Evolutionary conservation across 2,329 filamentous ascomycete species (phyloP).

Genomic region (Xylariaceae sp.): DNA sequence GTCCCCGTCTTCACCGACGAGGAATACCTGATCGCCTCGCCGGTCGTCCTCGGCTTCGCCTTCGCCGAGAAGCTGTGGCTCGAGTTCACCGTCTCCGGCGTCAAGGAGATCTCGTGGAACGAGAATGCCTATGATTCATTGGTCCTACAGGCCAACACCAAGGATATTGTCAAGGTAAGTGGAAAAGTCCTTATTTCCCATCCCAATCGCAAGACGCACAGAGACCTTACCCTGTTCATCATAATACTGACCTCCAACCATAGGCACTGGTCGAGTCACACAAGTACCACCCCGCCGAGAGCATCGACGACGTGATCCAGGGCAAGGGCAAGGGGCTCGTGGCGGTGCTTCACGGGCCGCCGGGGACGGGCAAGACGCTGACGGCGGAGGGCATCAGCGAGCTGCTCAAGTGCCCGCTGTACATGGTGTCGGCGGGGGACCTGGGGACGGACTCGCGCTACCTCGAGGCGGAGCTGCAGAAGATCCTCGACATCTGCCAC

Average conservation of each 20-base stretch:
- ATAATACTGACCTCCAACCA: slow-evolving; percentile 4
- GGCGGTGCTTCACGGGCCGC: slow-evolving; percentile 79
- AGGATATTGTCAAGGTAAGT: slow-evolving; percentile 65
- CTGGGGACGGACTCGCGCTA: slow-evolving; percentile 75
- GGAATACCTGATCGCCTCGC: slow-evolving; percentile 80
- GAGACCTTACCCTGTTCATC: not conserved
- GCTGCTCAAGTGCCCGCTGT: slow-evolving; percentile 77
- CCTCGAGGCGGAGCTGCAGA: slow-evolving; percentile 77
- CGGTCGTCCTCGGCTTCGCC: slow-evolving; percentile 83
- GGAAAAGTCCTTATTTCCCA: not conserved
- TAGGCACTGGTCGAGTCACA: slow-evolving; percentile 79
- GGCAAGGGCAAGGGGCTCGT: slow-evolving; percentile 89
- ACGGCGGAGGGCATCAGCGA: slow-evolving; percentile 88
- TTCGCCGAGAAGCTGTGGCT: slow-evolving; percentile 91
- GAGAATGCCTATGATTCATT: slow-evolving; percentile 79
- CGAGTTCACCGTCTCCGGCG: slow-evolving; percentile 78
- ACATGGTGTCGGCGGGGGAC: slow-evolving; percentile 82
- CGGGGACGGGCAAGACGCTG: slow-evolving; percentile 86
- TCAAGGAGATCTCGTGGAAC: slow-evolving; percentile 85
- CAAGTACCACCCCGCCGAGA: slow-evolving; percentile 78
- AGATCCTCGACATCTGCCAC: slow-evolving; percentile 83
- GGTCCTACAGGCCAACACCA: slow-evolving; percentile 66
- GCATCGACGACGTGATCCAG: slow-evolving; percentile 80
- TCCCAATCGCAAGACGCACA: no score
- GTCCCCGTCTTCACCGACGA: slow-evolving; percentile 72